Evolutionary conservation across 768 basidiomycete genomes (phyloP).

Genomic region (Pleurotus platypus): DNA sequence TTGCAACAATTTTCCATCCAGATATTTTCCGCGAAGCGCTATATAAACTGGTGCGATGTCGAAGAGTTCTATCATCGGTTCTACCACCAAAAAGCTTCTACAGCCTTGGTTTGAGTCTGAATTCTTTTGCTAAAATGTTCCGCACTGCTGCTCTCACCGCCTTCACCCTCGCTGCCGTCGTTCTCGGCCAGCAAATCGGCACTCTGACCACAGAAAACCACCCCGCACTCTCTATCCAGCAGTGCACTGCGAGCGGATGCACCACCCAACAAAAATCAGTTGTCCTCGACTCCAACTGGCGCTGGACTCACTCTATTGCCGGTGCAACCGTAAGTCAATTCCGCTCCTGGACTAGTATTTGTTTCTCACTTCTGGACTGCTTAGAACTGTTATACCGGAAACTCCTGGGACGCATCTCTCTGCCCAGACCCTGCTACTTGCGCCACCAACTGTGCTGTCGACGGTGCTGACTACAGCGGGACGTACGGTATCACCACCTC

Average conservation of each 20-base stretch:
- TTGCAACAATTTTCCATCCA: background rate
- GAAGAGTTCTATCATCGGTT: background rate
- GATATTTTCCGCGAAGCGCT: background rate
- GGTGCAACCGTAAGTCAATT: constrained; percentile 10
- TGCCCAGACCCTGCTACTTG: constrained; percentile 37
- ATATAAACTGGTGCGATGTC: background rate
- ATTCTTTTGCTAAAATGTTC: constrained; percentile 24
- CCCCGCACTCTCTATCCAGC: constrained; percentile 38
- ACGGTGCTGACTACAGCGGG: constrained; percentile 43
- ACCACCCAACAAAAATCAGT: constrained; percentile 27
- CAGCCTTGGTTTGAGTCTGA: background rate
- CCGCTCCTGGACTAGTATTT: background rate
- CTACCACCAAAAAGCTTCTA: background rate
- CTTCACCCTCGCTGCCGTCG: constrained; percentile 30
- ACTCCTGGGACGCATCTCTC: constrained; percentile 47
- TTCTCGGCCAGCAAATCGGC: constrained; percentile 46
- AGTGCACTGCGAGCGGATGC: constrained; percentile 45
- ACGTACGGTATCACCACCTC: constrained; percentile 51
- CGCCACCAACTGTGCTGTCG: constrained; percentile 30
- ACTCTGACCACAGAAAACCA: constrained; percentile 44
- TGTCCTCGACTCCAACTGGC: constrained; percentile 52
- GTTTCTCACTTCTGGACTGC: background rate
- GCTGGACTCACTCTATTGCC: constrained; percentile 38
- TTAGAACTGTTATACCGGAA: constrained; percentile 49
- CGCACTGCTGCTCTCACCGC: constrained; percentile 28